Evolutionary conservation across 2,329 filamentous ascomycete species (phyloP).

Genomic region (Penicillium sp.): DNA sequence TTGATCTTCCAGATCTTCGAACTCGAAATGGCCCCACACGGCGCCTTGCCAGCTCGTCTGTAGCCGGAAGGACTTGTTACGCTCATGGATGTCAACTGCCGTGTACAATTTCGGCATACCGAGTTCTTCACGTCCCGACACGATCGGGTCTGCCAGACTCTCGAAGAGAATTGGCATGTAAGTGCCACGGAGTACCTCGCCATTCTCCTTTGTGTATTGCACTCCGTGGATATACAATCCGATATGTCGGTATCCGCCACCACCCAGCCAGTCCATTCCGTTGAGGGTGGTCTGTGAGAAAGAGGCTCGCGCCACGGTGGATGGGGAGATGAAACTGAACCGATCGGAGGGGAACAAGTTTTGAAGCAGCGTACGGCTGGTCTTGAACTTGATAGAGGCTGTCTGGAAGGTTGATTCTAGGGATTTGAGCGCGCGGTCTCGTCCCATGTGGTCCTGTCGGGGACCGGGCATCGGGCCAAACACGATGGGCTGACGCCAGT

Average conservation of each 20-base stretch:
- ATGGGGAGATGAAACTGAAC: constrained; percentile 46
- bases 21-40: constrained; percentile 41
- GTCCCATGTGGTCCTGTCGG: constrained; percentile 33
- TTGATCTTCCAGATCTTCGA: constrained; percentile 36
- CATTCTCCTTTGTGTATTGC: constrained; percentile 54
- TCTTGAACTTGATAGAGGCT: constrained; percentile 53
- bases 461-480: constrained; percentile 53
- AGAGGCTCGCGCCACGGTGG: constrained; percentile 48
- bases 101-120: constrained; percentile 63
- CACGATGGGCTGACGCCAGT: constrained; percentile 48
- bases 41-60: constrained; percentile 46
- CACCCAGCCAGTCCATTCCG: constrained; percentile 63
- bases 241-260: constrained; percentile 58
- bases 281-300: constrained; percentile 46
- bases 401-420: constrained; percentile 46
- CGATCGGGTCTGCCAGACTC: constrained; percentile 59
- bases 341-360: constrained; percentile 48
- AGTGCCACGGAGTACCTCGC: constrained; percentile 51
- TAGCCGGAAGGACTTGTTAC: constrained; percentile 39
- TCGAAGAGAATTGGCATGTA: constrained; percentile 63
- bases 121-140: constrained; percentile 61
- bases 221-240: constrained; percentile 66
- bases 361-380: constrained; percentile 51
- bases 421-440: constrained; percentile 24
- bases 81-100: constrained; percentile 49